Evolutionary conservation across 257 asterid genomes (phyloP).

Genomic region (Thymus quinquecostatus): DNA sequence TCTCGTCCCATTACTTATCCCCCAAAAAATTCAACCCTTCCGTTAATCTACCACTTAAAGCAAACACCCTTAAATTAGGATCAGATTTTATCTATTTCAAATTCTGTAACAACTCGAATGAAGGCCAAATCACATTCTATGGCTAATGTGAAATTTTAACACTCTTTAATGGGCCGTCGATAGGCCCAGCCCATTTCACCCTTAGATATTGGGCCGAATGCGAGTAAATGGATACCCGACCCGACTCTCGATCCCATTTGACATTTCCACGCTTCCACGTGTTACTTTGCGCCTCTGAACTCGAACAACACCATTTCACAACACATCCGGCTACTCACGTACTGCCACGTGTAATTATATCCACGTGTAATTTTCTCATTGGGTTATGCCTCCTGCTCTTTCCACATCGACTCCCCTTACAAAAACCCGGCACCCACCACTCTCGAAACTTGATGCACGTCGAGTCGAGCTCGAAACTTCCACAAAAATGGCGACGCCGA

Average conservation of each 20-base stretch:
- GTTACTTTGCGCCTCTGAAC: not conserved
- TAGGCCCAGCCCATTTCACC: not conserved
- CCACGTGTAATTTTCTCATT: constrained; percentile 45
- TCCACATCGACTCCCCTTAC: constrained; percentile 46
- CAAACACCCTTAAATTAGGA: too few relatives aligned
- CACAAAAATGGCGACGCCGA: constrained; percentile 50
- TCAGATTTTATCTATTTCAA: too few relatives aligned
- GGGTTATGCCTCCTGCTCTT: constrained; percentile 29
- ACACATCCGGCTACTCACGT: constrained; percentile 57
- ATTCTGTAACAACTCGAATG: too few relatives aligned
- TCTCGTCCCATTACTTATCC: too few relatives aligned
- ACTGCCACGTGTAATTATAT: constrained; percentile 48
- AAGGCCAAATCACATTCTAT: too few relatives aligned
- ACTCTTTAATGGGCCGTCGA: not conserved
- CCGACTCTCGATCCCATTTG: constrained; percentile 4
- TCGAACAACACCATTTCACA: constrained; percentile 45
- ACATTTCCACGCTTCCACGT: constrained; percentile 1
- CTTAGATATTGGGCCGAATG: not conserved
- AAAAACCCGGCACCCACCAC: constrained; percentile 34
- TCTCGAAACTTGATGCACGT: constrained; percentile 17
- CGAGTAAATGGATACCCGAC: too few relatives aligned
- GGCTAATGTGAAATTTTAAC: too few relatives aligned
- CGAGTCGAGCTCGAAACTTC: constrained; percentile 32
- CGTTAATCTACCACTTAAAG: too few relatives aligned
- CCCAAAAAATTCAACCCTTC: too few relatives aligned